Evolutionary conservation across 2,329 filamentous ascomycete species (phyloP).

Genomic region (Colletotrichum falcatum): DNA sequence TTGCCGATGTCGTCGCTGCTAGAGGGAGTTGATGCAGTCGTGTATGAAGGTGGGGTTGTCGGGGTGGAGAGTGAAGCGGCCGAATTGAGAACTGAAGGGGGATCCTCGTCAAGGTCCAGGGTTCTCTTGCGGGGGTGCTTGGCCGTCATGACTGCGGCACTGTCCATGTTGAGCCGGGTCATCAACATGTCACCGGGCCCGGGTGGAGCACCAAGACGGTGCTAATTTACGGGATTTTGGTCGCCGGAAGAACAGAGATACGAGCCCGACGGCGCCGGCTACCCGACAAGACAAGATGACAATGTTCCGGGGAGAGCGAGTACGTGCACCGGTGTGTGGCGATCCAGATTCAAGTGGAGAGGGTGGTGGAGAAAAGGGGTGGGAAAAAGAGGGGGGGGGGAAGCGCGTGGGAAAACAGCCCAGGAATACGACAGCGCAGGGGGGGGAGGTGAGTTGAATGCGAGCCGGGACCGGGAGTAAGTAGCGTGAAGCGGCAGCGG

Average conservation of each 20-base stretch:
- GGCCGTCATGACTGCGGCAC: slow-evolving; percentile 1
- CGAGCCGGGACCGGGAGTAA: slow-evolving; percentile 1
- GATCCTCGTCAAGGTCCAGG: slow-evolving; percentile 14
- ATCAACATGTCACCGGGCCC: not conserved
- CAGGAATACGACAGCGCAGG: slow-evolving; percentile 1
- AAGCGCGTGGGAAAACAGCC: not conserved
- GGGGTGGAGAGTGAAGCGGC: slow-evolving; percentile 3
- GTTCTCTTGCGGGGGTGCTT: slow-evolving; percentile 24
- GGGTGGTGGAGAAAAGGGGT: not conserved
- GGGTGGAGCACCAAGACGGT: slow-evolving; percentile 11
- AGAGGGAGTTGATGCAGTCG: slow-evolving; percentile 1
- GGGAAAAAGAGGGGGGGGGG: not conserved
- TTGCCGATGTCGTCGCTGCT: not conserved
- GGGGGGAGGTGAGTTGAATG: not conserved
- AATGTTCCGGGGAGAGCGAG: not conserved
- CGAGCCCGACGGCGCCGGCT: slow-evolving; percentile 12
- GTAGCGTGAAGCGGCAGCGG: slow-evolving; percentile 1
- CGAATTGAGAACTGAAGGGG: slow-evolving; percentile 6
- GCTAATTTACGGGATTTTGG: slow-evolving; percentile 13
- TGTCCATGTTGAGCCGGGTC: not conserved
- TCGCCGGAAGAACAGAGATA: slow-evolving; percentile 9
- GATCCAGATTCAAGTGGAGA: slow-evolving; percentile 9
- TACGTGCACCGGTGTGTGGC: not conserved
- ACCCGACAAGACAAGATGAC: slow-evolving; percentile 3
- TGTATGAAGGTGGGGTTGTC: slow-evolving; percentile 15